Evolutionary conservation across 2,329 filamentous ascomycete genomes (phyloP).

Genomic region (Ophiobolus disseminans): DNA sequence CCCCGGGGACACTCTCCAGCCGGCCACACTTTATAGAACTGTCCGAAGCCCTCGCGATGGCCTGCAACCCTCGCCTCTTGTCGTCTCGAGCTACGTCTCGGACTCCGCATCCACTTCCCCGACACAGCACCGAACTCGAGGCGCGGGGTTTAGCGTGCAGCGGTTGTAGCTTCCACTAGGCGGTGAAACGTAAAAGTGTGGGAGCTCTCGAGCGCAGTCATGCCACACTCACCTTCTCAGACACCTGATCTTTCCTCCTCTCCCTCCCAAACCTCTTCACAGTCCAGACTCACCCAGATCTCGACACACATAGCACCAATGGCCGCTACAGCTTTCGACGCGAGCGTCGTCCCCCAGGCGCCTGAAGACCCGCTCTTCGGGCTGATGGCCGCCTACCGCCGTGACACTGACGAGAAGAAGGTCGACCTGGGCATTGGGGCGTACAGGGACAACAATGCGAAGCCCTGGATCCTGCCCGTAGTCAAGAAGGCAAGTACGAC

Average conservation of each 20-base stretch:
- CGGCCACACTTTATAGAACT: slow-evolving; percentile 20
- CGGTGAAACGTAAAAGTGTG: slow-evolving; percentile 36
- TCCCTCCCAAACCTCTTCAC: slow-evolving; percentile 28
- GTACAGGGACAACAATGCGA: slow-evolving; percentile 92
- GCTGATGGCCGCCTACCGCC: slow-evolving; percentile 84
- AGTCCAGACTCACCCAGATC: slow-evolving; percentile 62
- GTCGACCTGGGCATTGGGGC: slow-evolving; percentile 95
- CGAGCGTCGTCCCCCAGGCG: slow-evolving; percentile 81
- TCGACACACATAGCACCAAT: slow-evolving; percentile 73
- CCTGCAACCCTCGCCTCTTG: slow-evolving; percentile 8
- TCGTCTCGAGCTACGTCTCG: slow-evolving; percentile 15
- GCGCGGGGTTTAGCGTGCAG: slow-evolving; percentile 38
- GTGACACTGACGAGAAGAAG: slow-evolving; percentile 78
- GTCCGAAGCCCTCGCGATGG: slow-evolving; percentile 14
- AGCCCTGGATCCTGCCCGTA: slow-evolving; percentile 96
- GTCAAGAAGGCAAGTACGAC: slow-evolving; percentile 81
- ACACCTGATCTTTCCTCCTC: slow-evolving; percentile 6
- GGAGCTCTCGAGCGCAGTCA: slow-evolving; percentile 24
- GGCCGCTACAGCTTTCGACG: slow-evolving; percentile 72
- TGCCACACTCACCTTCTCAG: slow-evolving; percentile 31
- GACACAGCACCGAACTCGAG: slow-evolving; percentile 13
- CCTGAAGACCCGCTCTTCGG: slow-evolving; percentile 96
- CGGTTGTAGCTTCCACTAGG: slow-evolving; percentile 21
- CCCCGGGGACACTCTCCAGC: slow-evolving; percentile 4
- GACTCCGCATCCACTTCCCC: slow-evolving; percentile 29